Conservation (phyloP, 352 stramenopile species). For the Pythium brachiatum region DNA sequence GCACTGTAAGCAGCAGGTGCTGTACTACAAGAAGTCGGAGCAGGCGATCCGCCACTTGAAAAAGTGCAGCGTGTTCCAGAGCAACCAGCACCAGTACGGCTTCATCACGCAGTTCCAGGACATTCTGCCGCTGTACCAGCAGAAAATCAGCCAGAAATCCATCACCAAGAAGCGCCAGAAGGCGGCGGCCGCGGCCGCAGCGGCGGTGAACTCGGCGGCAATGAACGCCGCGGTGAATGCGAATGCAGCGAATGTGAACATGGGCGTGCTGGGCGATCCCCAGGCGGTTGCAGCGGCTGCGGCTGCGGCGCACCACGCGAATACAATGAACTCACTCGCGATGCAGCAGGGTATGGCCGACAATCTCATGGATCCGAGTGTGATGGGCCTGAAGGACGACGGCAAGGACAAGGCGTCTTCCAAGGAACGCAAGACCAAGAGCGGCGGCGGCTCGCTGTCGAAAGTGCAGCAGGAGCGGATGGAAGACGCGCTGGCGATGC, state of each 20-base stretch:
- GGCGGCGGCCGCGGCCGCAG: constrained; percentile 10
- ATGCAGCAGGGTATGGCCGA: constrained; percentile 75
- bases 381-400: constrained; percentile 54
- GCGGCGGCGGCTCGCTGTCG: constrained; percentile 35
- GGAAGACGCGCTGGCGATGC: constrained; percentile 79
- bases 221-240: constrained; percentile 15
- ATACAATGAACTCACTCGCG: constrained; percentile 68
- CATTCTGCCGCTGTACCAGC: constrained; percentile 78
- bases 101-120: constrained; percentile 82
- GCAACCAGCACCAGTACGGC: constrained; percentile 75
- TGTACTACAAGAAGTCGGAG: constrained; percentile 89
- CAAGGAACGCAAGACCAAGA: constrained; percentile 47
- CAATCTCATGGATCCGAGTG: constrained; percentile 56
- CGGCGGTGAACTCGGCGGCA: constrained; percentile 23
- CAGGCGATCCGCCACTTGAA: constrained; percentile 82
- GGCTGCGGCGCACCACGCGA: constrained; percentile 46
- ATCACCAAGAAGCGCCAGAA: constrained; percentile 68
- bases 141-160: constrained; percentile 73
- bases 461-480: constrained; percentile 70
- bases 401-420: constrained; percentile 34
- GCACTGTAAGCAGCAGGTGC: constrained; percentile 82
- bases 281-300: constrained; percentile 29
- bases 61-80: constrained; percentile 76
- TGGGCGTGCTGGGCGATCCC: constrained; percentile 24
- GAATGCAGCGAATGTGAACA: constrained; percentile 12